Evolutionary conservation across 2,329 filamentous ascomycete genomes (phyloP).

Genomic region (Fusarium sp.): DNA sequence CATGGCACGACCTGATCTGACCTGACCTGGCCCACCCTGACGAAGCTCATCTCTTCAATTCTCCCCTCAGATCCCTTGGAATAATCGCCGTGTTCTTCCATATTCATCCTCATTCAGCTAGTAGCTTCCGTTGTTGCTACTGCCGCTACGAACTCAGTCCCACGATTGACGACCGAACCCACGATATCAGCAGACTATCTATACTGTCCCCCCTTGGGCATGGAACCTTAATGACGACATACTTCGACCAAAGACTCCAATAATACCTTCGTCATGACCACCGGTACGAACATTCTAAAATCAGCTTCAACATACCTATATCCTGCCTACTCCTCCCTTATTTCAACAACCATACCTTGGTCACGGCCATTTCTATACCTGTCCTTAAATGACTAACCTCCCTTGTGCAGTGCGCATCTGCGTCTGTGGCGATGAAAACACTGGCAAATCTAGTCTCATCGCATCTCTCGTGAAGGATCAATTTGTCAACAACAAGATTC

Average conservation of each 20-base stretch:
- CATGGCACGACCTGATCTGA: slow-evolving; percentile 22
- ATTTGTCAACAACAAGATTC: slow-evolving; percentile 96
- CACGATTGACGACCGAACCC: slow-evolving; percentile 21
- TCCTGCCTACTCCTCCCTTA: slow-evolving; percentile 2
- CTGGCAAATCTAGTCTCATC: slow-evolving; percentile 94
- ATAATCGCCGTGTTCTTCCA: slow-evolving; percentile 1
- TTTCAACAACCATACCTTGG: slow-evolving; percentile 4
- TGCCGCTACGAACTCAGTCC: slow-evolving; percentile 19
- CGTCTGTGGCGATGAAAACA: slow-evolving; percentile 95
- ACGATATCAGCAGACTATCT: slow-evolving; percentile 24
- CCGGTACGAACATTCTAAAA: slow-evolving; percentile 41
- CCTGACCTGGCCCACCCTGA: slow-evolving; percentile 14
- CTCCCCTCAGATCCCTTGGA: slow-evolving; percentile 9
- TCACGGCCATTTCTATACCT: neutral
- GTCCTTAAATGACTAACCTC: slow-evolving; percentile 35
- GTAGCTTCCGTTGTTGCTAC: neutral
- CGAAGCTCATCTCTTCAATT: slow-evolving; percentile 11
- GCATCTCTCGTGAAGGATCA: slow-evolving; percentile 97
- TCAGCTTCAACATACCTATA: slow-evolving; percentile 9
- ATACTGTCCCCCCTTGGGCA: slow-evolving; percentile 29
- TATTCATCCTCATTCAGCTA: neutral
- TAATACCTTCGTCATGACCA: slow-evolving; percentile 44
- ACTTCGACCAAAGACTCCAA: slow-evolving; percentile 34
- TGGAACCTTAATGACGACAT: slow-evolving; percentile 40
- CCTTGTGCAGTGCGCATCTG: slow-evolving; percentile 80